Base-by-base conservation (phyloP, 305 asterid species). In the Fraxinus albicans region DNA sequence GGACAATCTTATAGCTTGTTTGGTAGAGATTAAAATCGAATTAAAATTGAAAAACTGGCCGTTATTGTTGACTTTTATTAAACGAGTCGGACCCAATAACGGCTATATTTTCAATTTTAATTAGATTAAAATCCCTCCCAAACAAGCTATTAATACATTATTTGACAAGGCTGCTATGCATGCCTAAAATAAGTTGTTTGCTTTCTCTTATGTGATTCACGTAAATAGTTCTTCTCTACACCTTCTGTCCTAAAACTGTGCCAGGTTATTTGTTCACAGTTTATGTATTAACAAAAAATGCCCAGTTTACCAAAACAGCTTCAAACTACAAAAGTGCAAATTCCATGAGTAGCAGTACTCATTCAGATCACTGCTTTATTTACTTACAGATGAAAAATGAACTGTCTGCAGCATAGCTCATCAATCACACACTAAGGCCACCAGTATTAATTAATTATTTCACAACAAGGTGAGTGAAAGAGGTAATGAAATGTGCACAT, bases 221-320 rank as follows among this genome's bases (percentile, higher is more conserved):
- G 10, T 33, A n/a, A 15, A 70, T 53, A 77, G 47, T 50, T 50
- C 50, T 27, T 50, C 80, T 34, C 36, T 50, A 25, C 82, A 79
- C n/a, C 33, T 76, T 23, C 58, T 38, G 76, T 70, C 23, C 42
- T 2, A 74, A 53, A 27, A 21, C 73, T 44, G 75, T n/a, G n/a
- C 21, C 84, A 80, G 79, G 77, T 72, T 58, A 60, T 73, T 42
- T 8, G 27, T 74, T 76, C 63, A 81, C 35, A 79, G 69, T 7
- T 67, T 29, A 75, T 53, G 15, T 36, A 40, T 38, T 50, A 34
- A 38, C 19, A 77, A 73, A 65, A 36, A 53, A 69, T 80, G 31
- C 17, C 72, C 40, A 78, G 67, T 76, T 12, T 36, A 69, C 67
- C 79, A 44, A 47, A 60, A 76, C 21, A 79, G 47, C 78, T 75